Base-by-base conservation (phyloP, 1,284 basidiomycete species). In the Puccinia coronata region DNA sequence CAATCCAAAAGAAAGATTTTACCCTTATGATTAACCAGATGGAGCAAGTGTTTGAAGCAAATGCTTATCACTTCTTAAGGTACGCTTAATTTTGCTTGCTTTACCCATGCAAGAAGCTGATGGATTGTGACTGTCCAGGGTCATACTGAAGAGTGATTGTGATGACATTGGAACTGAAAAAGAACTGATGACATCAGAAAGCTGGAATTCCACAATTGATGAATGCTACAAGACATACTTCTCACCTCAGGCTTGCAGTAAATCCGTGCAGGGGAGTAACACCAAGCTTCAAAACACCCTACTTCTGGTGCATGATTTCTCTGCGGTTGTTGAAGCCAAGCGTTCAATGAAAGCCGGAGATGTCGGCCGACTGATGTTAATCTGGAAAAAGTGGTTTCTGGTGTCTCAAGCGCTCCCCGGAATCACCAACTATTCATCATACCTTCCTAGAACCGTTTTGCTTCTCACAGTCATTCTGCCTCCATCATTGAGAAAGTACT, bases 51-150 rank as follows among this genome's bases (percentile, higher is more conserved):
- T 57, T 47, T 75, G 34, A 43, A 31, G 55, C 57, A 23, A 61
- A 18, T 23, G 25, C 65, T 36, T 57, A 57, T 76, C 65, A 61
- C 18, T 76, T 39, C 25, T 31, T 76, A 9, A 65, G 61, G 74
- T 61, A 6, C 6, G 43, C 6, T 43, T 61, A 14, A 49, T 47
- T 23, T 39, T 1, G 20, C 2, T 34, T 8, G 39, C 14, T 28
- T 63, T 20, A 39, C 0, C 25, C 25, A 16, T n/a, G n/a, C n/a
- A n/a, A n/a, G n/a, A n/a, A n/a, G n/a, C n/a, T n/a, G n/a, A n/a
- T n/a, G n/a, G n/a, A 43, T 23, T 16, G 41, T 43, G 16, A 8
- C 16, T 43, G 8, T 67, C n/a, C 63, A 67, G 63, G 36, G 63
- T 67, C 2, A 67, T 67, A 6, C n/a, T 67, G 36, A 67, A 43